A percentile compares a stretch with the other conserved stretches of the same genome.
Conservation (phyloP, 2,329 filamentous ascomycete species). For the Ascochyta pisi region DNA sequence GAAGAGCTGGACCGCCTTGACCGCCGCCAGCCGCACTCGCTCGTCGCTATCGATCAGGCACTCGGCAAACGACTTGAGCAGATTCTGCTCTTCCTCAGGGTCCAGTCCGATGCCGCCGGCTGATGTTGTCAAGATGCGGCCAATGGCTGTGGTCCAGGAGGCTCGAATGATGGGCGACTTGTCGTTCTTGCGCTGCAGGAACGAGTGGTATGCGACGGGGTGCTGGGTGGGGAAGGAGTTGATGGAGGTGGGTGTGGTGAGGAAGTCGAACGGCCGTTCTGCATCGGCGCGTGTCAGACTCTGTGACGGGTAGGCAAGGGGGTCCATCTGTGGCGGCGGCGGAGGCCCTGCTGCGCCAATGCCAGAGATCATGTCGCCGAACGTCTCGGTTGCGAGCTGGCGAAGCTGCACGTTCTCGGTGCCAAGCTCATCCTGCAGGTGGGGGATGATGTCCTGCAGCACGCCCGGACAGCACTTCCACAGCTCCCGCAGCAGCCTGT, state of each 20-base stretch:
- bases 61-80: slow-evolving; percentile 77
- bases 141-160: slow-evolving; percentile 83
- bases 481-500: slow-evolving; percentile 85
- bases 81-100: slow-evolving; percentile 76
- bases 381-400: slow-evolving; percentile 86
- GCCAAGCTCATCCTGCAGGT: slow-evolving; percentile 88
- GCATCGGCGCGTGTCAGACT: slow-evolving; percentile 55
- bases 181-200: slow-evolving; percentile 84
- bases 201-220: slow-evolving; percentile 78
- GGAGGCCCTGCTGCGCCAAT: slow-evolving; percentile 91
- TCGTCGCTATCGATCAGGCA: slow-evolving; percentile 90
- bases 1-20: slow-evolving; percentile 82
- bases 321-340: slow-evolving; percentile 73
- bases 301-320: slow-evolving; percentile 82
- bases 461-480: slow-evolving; percentile 92
- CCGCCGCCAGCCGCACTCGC: slow-evolving; percentile 86
- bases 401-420: slow-evolving; percentile 89
- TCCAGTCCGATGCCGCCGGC: slow-evolving; percentile 89
- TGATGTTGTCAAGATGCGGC: slow-evolving; percentile 87
- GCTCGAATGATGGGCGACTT: slow-evolving; percentile 82
- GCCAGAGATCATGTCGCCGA: slow-evolving; percentile 92
- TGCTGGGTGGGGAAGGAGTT: slow-evolving; percentile 90
- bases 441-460: slow-evolving; percentile 89
- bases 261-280: slow-evolving; percentile 60
- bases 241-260: slow-evolving; percentile 83